phyloP scores from a whole-genome alignment of 1,139 yeast genomes.

The Candida dubliniensis region DNA sequence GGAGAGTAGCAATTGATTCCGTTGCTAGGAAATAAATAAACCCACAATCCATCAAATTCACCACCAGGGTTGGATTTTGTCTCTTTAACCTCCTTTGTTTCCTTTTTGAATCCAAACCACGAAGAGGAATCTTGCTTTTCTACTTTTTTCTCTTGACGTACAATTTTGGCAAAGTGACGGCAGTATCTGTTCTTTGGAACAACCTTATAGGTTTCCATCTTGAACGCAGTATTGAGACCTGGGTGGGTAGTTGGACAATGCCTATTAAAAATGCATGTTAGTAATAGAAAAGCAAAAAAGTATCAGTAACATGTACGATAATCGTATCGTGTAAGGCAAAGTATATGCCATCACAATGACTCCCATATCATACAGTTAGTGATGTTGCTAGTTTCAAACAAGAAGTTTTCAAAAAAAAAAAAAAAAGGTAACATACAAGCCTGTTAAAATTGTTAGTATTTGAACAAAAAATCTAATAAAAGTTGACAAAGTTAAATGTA shows the following conservation, averaged over 20 bases:
- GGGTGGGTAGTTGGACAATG: constrained; percentile 71
- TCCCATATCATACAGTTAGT: too few relatives aligned
- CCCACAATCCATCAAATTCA: constrained; percentile 61
- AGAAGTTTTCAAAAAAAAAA: too few relatives aligned
- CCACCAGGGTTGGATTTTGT: constrained; percentile 54
- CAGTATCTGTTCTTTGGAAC: constrained; percentile 59
- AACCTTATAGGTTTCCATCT: constrained; percentile 64
- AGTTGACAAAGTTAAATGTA: too few relatives aligned
- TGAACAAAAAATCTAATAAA: too few relatives aligned
- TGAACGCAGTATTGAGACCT: constrained; percentile 55
- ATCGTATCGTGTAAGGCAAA: too few relatives aligned
- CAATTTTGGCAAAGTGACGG: constrained; percentile 48
- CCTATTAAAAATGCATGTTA: too few relatives aligned
- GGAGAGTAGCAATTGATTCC: constrained; percentile 66
- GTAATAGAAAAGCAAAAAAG: too few relatives aligned
- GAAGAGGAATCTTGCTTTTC: constrained; percentile 19
- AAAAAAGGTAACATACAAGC: too few relatives aligned
- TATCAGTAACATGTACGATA: too few relatives aligned
- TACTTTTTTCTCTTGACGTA: constrained; percentile 16
- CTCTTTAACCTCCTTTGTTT: constrained; percentile 11
- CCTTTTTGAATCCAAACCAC: constrained; percentile 51
- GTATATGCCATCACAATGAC: too few relatives aligned
- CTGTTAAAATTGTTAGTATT: too few relatives aligned
- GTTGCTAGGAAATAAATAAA: constrained; percentile 57
- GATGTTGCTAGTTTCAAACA: too few relatives aligned